phyloP scores from a whole-genome alignment of 768 basidiomycete species.

The Rhizopogon vulgaris region DNA sequence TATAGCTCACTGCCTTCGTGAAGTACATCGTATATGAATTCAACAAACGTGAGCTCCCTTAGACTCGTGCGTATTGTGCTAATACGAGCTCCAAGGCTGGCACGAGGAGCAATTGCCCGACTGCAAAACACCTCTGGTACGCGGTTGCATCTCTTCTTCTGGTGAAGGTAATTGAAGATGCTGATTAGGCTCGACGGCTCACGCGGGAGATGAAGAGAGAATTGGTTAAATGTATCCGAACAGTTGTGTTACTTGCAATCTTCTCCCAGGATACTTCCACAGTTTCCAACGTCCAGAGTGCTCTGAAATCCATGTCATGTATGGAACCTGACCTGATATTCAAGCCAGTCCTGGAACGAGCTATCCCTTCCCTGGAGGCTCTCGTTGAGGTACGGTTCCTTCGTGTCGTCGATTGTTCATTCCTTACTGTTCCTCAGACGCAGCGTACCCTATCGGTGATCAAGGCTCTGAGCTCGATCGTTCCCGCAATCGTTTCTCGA shows the following conservation, averaged over 20 bases:
- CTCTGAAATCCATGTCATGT: constrained; percentile 74
- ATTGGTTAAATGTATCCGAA: constrained; percentile 75
- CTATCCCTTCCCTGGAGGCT: constrained; percentile 81
- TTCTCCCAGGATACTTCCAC: constrained; percentile 79
- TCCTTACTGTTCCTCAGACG: constrained; percentile 39
- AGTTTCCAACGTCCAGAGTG: constrained; percentile 69
- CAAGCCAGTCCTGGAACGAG: constrained; percentile 74
- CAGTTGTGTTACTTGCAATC: constrained; percentile 82
- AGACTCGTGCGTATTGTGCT: background rate
- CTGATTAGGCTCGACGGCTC: constrained; percentile 58
- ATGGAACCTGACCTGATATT: constrained; percentile 87
- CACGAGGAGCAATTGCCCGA: constrained; percentile 69
- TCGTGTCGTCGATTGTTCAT: background rate
- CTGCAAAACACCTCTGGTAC: constrained; percentile 72
- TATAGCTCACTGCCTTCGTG: constrained; percentile 23
- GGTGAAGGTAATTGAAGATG: constrained; percentile 1
- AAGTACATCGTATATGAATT: constrained; percentile 82
- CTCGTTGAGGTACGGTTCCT: constrained; percentile 61
- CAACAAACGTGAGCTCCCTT: constrained; percentile 54
- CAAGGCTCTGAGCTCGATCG: constrained; percentile 77
- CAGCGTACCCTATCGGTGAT: constrained; percentile 82
- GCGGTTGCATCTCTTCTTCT: constrained; percentile 6
- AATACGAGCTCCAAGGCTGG: constrained; percentile 46
- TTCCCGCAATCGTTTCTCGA: constrained; percentile 74
- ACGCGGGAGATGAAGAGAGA: constrained; percentile 77